These are phyloP conservation scores for Skeletonema grethae DNA, from an alignment of 108 stramenopile genomes.

Conservation along the genomic window DNA sequence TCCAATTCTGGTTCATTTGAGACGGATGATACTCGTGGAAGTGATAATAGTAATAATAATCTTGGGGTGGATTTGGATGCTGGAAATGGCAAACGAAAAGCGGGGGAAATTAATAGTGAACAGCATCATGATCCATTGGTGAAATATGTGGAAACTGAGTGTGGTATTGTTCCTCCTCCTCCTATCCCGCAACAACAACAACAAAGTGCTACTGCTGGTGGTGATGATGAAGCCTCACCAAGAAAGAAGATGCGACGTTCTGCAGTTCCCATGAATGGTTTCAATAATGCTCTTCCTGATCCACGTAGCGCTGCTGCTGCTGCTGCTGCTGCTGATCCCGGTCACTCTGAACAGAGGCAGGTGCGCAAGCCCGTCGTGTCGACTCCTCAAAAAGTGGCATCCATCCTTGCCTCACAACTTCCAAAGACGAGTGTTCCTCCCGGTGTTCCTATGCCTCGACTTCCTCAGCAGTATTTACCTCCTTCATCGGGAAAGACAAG, in stretches of 20 bases:
- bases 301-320: background rate
- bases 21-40: background rate
- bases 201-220: background rate
- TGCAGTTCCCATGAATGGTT: background rate
- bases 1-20: background rate
- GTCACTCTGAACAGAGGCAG: background rate
- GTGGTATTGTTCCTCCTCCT: background rate
- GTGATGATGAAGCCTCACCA: background rate
- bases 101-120: background rate
- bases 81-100: background rate
- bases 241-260: conserved; percentile 10
- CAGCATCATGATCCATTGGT: background rate
- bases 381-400: conserved; percentile 17
- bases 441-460: conserved; percentile 4
- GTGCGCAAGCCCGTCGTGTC: background rate
- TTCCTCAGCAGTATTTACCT: background rate
- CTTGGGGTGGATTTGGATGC: conserved; percentile 3
- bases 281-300: background rate
- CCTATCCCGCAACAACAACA: background rate
- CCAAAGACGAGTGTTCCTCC: conserved; percentile 16
- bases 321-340: background rate
- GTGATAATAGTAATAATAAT: background rate
- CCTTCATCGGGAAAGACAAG: conserved; percentile 12
- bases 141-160: background rate
- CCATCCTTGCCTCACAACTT: conserved; percentile 15